Percentiles rank a stretch among this genome's conserved stretches.
Evolutionary conservation across 139 green algal species (phyloP).

Genomic region (Mychonastes homosphaera): DNA sequence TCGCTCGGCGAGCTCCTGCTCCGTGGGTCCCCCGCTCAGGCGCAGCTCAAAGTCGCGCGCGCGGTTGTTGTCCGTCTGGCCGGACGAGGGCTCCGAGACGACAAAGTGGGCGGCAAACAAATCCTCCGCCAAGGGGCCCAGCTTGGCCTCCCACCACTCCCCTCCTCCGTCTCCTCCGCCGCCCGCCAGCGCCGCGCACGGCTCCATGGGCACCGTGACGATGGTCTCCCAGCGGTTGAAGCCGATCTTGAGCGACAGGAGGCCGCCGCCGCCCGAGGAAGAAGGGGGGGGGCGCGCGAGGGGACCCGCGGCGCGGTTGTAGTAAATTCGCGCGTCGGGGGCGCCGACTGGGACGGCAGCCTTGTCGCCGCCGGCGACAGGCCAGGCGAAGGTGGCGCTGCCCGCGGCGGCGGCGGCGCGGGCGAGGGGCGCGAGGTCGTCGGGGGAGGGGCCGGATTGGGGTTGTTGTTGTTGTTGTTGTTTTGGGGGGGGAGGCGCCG

Average conservation of each 20-base stretch:
- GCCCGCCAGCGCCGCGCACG: not conserved
- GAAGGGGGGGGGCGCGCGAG: slow-evolving; percentile 26
- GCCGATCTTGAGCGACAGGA: slow-evolving; percentile 53
- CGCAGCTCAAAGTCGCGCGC: slow-evolving; percentile 48
- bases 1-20: slow-evolving; percentile 49
- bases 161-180: slow-evolving; percentile 6
- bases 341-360: slow-evolving; percentile 21
- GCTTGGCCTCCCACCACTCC: slow-evolving; percentile 40
- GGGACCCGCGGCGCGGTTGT: slow-evolving; percentile 49
- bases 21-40: slow-evolving; percentile 42
- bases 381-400: slow-evolving; percentile 29
- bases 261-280: not conserved
- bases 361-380: slow-evolving; percentile 15
- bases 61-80: slow-evolving; percentile 64
- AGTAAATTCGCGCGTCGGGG: slow-evolving; percentile 42
- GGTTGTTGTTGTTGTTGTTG: too few relatives aligned
- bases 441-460: too few relatives aligned
- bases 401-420: slow-evolving; percentile 8
- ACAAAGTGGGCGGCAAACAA: slow-evolving; percentile 83
- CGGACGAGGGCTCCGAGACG: slow-evolving; percentile 41
- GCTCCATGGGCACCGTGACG: not conserved
- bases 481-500: too few relatives aligned
- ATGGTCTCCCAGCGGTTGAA: slow-evolving; percentile 70
- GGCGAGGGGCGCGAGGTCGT: slow-evolving; percentile 23
- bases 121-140: slow-evolving; percentile 42